A percentile compares a stretch with the other conserved stretches of the same genome.
phyloP scores from a whole-genome alignment of 2,329 filamentous ascomycete species.

The Phialophora macrospora region DNA sequence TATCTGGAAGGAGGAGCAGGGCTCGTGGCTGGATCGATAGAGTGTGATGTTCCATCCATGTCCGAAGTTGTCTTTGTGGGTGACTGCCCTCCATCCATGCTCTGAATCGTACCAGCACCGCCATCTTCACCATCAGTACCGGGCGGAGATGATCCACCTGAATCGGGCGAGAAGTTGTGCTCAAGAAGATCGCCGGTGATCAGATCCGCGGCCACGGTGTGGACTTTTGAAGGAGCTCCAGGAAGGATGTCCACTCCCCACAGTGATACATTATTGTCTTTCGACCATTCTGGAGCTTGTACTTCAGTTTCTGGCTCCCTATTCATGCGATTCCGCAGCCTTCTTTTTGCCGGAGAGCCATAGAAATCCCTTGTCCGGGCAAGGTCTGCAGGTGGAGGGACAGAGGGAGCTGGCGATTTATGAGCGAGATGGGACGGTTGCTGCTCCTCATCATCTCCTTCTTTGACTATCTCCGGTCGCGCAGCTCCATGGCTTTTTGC shows the following conservation, averaged over 20 bases:
- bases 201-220: conserved; percentile 29
- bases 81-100: background rate
- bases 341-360: conserved; percentile 32
- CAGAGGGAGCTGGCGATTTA: conserved; percentile 4
- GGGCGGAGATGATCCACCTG: conserved; percentile 15
- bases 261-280: conserved; percentile 30
- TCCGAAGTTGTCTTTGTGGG: conserved; percentile 5
- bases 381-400: conserved; percentile 15
- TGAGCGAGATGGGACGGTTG: conserved; percentile 10
- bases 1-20: conserved; percentile 25
- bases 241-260: conserved; percentile 21
- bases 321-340: conserved; percentile 30
- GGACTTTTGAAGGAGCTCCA: conserved; percentile 21
- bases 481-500: conserved; percentile 12
- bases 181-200: conserved; percentile 29
- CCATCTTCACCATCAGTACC: conserved; percentile 6
- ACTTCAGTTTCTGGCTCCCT: conserved; percentile 22
- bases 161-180: conserved; percentile 13
- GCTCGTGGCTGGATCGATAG: background rate
- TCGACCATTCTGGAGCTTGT: conserved; percentile 35
- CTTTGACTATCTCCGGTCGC: conserved; percentile 22
- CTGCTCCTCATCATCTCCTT: conserved; percentile 11
- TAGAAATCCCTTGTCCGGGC: conserved; percentile 23
- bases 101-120: background rate
- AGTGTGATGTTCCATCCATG: background rate